These are phyloP conservation scores for Halenospora varia DNA, from an alignment of 495 filamentous ascomycete species.

Conservation along the genomic window DNA sequence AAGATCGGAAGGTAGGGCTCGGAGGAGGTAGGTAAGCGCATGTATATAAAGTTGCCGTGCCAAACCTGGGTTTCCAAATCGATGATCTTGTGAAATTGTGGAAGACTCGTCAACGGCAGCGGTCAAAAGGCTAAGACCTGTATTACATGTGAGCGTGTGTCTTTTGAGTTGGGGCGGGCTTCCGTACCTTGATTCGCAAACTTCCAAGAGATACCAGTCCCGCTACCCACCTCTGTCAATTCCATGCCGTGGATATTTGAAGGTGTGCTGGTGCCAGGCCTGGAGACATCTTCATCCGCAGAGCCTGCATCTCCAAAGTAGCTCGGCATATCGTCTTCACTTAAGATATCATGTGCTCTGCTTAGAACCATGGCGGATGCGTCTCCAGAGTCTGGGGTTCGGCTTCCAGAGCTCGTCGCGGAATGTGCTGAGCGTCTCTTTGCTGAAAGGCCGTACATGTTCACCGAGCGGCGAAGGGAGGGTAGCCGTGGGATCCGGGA, in stretches of 20 bases:
- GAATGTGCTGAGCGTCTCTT: slow-evolving; percentile 1
- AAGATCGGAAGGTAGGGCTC: slow-evolving; percentile 58
- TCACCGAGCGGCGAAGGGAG: slow-evolving; percentile 19
- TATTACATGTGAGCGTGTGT: neutral
- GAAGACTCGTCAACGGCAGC: slow-evolving; percentile 33
- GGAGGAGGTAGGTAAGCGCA: slow-evolving; percentile 60
- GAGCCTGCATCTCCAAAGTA: slow-evolving; percentile 7
- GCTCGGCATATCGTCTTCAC: neutral
- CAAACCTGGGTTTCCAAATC: slow-evolving; percentile 33
- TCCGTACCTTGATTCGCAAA: slow-evolving; percentile 40
- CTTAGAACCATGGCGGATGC: slow-evolving; percentile 17
- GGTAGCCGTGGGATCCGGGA: slow-evolving; percentile 21
- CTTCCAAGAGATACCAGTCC: slow-evolving; percentile 40
- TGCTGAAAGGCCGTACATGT: slow-evolving; percentile 14
- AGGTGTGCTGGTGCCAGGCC: neutral
- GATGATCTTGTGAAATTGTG: slow-evolving; percentile 15
- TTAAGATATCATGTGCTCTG: neutral
- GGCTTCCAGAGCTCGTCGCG: slow-evolving; percentile 1
- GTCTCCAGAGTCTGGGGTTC: slow-evolving; percentile 14
- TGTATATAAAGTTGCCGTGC: slow-evolving; percentile 65
- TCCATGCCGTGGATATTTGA: slow-evolving; percentile 2
- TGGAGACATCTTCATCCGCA: slow-evolving; percentile 8
- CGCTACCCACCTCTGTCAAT: slow-evolving; percentile 19
- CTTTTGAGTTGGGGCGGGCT: neutral
- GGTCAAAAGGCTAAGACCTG: slow-evolving; percentile 35